Conservation (phyloP, 495 filamentous ascomycete genomes). For the Xylaria cubensis region DNA sequence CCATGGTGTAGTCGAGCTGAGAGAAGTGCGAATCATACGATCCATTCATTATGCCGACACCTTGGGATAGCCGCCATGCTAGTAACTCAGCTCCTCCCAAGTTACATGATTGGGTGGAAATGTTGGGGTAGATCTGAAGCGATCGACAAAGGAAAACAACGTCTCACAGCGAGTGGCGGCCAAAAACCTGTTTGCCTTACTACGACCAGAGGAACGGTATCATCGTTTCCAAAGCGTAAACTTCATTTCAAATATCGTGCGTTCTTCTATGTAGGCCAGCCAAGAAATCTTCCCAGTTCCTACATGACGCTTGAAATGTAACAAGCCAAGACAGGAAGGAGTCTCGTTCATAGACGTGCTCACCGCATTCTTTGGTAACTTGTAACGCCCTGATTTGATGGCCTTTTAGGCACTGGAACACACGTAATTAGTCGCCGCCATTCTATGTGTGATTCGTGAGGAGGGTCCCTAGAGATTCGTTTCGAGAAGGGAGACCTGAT, state of each 20-base stretch:
- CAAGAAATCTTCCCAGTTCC: background rate
- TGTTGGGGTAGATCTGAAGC: background rate
- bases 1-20: background rate
- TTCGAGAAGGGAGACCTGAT: too few species aligned
- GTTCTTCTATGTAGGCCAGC: background rate
- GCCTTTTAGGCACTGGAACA: slow-evolving; percentile 18
- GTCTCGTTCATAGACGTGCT: background rate
- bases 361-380: background rate
- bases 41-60: background rate
- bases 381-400: background rate
- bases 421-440: too few species aligned
- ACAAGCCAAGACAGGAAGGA: slow-evolving; percentile 18
- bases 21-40: background rate
- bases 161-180: background rate
- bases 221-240: slow-evolving; percentile 15
- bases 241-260: slow-evolving; percentile 12
- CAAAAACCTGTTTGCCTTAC: slow-evolving; percentile 5
- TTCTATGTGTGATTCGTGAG: too few species aligned
- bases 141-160: slow-evolving; percentile 8
- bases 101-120: background rate
- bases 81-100: background rate
- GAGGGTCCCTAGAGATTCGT: too few species aligned
- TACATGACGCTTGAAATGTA: slow-evolving; percentile 13
- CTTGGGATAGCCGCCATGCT: background rate
- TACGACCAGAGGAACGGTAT: background rate